Conservation (phyloP, 768 basidiomycete species). For the Boletus insuetus region DNA sequence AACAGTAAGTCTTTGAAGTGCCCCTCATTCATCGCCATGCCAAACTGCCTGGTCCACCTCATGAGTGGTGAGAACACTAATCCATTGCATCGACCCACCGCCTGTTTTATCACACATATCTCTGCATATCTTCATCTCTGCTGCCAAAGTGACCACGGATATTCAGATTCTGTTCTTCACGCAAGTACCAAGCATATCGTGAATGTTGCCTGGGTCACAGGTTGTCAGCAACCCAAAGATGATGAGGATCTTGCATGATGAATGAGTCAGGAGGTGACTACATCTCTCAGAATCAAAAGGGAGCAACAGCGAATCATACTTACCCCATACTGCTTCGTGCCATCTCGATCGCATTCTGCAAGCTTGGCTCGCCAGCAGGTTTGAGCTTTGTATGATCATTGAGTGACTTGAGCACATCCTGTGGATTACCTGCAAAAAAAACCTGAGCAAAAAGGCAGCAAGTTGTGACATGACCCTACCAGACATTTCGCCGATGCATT, state of each 20-base stretch:
- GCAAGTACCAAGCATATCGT: constrained; percentile 87
- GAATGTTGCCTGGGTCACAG: constrained; percentile 95
- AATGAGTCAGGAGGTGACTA: constrained; percentile 96
- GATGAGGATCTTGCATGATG: constrained; percentile 91
- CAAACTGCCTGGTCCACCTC: constrained; percentile 66
- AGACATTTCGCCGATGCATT: constrained; percentile 89
- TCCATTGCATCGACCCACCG: constrained; percentile 45
- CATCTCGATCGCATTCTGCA: constrained; percentile 97
- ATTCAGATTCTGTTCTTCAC: constrained; percentile 83
- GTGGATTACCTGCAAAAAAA: constrained; percentile 74
- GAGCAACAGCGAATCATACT: background rate
- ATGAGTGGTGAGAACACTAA: constrained; percentile 11
- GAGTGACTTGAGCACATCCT: constrained; percentile 85
- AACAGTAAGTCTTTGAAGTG: constrained; percentile 96
- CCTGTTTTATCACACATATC: constrained; percentile 90
- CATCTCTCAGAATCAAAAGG: constrained; percentile 3
- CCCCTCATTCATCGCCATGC: constrained; percentile 97
- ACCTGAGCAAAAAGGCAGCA: constrained; percentile 1
- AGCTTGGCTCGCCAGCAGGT: constrained; percentile 87
- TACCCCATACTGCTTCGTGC: constrained; percentile 92
- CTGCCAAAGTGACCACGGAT: constrained; percentile 90
- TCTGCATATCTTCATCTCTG: constrained; percentile 97
- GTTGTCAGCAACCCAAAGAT: constrained; percentile 96
- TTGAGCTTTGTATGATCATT: constrained; percentile 85
- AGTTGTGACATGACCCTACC: constrained; percentile 46